Conservation (phyloP, 352 stramenopile genomes). For the Globisporangium viniferum region DNA sequence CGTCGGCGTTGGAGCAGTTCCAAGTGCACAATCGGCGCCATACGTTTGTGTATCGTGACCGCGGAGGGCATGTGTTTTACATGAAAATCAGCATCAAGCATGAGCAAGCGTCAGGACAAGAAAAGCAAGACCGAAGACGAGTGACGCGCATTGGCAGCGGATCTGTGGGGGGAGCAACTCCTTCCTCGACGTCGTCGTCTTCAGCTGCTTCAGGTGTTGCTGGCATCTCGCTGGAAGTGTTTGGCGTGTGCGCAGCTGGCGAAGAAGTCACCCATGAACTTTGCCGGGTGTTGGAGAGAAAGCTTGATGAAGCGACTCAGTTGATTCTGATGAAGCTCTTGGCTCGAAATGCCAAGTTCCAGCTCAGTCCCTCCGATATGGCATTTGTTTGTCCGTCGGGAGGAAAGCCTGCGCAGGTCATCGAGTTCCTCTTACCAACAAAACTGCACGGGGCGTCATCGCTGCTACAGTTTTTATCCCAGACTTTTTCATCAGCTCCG, state of each 20-base stretch:
- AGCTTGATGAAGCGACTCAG: conserved; percentile 83
- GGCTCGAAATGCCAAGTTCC: conserved; percentile 81
- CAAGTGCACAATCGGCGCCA: conserved; percentile 87
- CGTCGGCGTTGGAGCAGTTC: conserved; percentile 84
- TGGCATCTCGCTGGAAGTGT: conserved; percentile 80
- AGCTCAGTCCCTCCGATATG: conserved; percentile 69
- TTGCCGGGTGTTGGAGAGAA: conserved; percentile 76
- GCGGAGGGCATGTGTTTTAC: conserved; percentile 85
- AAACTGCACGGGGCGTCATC: conserved; percentile 31
- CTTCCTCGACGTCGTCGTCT: not conserved
- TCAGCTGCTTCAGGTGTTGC: conserved; percentile 8
- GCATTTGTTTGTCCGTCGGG: conserved; percentile 70
- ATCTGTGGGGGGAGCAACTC: not conserved
- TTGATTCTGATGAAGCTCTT: conserved; percentile 87
- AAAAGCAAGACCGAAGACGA: conserved; percentile 13
- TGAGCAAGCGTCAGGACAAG: conserved; percentile 6
- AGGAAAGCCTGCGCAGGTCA: conserved; percentile 29
- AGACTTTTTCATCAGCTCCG: conserved; percentile 50
- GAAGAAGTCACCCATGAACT: conserved; percentile 86
- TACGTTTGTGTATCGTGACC: conserved; percentile 86
- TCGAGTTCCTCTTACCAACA: conserved; percentile 45
- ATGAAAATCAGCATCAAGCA: conserved; percentile 81
- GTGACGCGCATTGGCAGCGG: conserved; percentile 14
- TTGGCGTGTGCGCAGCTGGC: conserved; percentile 71
- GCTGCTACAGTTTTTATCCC: conserved; percentile 56